These are phyloP conservation scores for Trichosporon sp. DNA, from an alignment of 1,284 basidiomycete genomes.

Conservation along the genomic window DNA sequence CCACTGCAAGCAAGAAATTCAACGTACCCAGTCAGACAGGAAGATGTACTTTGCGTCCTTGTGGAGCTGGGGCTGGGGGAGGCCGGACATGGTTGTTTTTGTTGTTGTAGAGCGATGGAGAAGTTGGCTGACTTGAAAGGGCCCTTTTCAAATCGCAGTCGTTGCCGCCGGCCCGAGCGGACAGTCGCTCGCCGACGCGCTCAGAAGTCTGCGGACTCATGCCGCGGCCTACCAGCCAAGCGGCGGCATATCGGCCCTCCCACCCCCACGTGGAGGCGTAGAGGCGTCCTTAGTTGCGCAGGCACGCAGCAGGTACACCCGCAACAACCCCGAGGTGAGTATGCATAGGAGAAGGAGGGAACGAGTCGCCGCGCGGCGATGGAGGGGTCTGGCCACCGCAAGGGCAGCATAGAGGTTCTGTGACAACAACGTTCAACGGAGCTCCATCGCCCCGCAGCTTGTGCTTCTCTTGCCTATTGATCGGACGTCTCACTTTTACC, in stretches of 20 bases:
- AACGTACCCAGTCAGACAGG: slow-evolving; percentile 80
- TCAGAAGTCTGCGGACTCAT: background rate
- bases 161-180: slow-evolving; percentile 13
- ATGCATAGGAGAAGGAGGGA: too few species aligned
- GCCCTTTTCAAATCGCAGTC: slow-evolving; percentile 5
- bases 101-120: background rate
- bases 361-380: too few species aligned
- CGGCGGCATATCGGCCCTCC: background rate
- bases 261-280: background rate
- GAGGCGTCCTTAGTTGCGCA: background rate
- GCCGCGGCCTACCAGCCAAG: background rate
- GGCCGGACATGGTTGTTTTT: slow-evolving; percentile 44
- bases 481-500: background rate
- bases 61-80: slow-evolving; percentile 77
- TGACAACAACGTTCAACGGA: background rate
- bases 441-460: background rate
- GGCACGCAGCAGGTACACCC: slow-evolving; percentile 2
- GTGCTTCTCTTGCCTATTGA: background rate
- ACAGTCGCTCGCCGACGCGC: background rate
- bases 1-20: background rate
- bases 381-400: background rate
- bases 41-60: slow-evolving; percentile 80
- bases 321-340: too few species aligned
- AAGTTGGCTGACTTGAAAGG: slow-evolving; percentile 15
- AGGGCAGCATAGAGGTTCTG: too few species aligned